Percentiles rank a stretch among this genome's conserved stretches.
Conservation (phyloP, 208 protist genomes). For the Lotmaria passim region DNA sequence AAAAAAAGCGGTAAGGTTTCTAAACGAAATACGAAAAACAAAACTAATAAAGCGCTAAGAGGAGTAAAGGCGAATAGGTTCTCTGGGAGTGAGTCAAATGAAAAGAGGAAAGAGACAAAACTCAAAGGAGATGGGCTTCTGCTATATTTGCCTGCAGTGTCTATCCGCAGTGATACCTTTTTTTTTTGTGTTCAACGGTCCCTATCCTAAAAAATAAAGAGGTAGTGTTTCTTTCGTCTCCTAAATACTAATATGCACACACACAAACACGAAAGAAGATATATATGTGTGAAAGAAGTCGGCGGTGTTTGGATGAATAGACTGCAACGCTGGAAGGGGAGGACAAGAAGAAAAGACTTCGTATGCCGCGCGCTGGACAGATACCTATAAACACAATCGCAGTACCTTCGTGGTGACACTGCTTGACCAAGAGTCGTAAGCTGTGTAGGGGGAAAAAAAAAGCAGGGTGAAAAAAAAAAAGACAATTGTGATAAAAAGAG, state of each 20-base stretch:
- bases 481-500: neutral
- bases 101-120: neutral
- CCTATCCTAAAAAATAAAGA: too few species aligned
- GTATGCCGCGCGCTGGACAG: neutral
- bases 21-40: too few species aligned
- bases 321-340: neutral
- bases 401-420: neutral
- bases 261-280: too few species aligned
- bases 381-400: neutral
- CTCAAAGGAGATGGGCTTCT: neutral
- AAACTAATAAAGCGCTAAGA: neutral
- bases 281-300: too few species aligned
- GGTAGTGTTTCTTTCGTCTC: too few species aligned
- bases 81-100: neutral
- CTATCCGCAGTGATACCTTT: too few species aligned
- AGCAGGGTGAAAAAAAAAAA: neutral
- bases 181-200: neutral
- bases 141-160: too few species aligned
- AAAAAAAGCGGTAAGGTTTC: neutral
- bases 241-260: too few species aligned
- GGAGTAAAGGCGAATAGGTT: neutral
- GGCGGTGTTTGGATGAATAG: neutral
- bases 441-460: neutral
- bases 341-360: neutral
- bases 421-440: slow-evolving; percentile 3